Base-by-base conservation (phyloP, 768 basidiomycete species). In the Tylopilus plumbeoviolaceoides region DNA sequence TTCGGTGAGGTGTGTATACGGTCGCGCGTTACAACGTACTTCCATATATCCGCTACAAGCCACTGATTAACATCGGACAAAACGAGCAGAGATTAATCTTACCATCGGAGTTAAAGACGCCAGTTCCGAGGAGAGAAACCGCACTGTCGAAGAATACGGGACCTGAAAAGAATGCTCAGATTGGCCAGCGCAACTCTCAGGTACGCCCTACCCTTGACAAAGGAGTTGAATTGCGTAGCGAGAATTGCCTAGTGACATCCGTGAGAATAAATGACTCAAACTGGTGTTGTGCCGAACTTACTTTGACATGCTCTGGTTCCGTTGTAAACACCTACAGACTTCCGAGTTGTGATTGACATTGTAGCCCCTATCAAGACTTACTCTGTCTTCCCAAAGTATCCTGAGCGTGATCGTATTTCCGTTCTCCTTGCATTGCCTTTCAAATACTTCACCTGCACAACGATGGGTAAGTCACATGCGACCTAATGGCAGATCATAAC, bases 21-120 rank as follows among this genome's bases (percentile, higher is more conserved):
- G 44, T 15, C 15, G 11, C 4, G 2, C 11, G 27, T 18, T 23
- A 23, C 46, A 14, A n/a, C 68, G 40, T 48, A 82, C 76, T 82
- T 84, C 83, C 83, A 84, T 66, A 75, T 74, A 3, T 81, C 80
- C 17, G 77, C 78, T 78, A 46, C 38, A 31, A 56, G 23, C 36
- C 1, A 15, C 17, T 27, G 18, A 31, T 59, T 15, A 53, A 27
- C 38, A 38, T 30, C 18, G 21, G 20, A 8, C 25, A 30, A 12
- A 38, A 28, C 44, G 35, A 47, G 33, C 30, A 27, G 17, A 17
- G 11, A 15, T 18, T 14, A 12, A 15, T 2, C 47, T 46, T 58
- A 76, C 82, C 79, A 59, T 82, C 80, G 2, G 79, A 73, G 54
- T 78, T 82, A 67, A 85, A 84, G 0, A 85, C 81, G 0, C 84